phyloP scores from a whole-genome alignment of 75 land plant genomes.

The Pinus taeda region DNA sequence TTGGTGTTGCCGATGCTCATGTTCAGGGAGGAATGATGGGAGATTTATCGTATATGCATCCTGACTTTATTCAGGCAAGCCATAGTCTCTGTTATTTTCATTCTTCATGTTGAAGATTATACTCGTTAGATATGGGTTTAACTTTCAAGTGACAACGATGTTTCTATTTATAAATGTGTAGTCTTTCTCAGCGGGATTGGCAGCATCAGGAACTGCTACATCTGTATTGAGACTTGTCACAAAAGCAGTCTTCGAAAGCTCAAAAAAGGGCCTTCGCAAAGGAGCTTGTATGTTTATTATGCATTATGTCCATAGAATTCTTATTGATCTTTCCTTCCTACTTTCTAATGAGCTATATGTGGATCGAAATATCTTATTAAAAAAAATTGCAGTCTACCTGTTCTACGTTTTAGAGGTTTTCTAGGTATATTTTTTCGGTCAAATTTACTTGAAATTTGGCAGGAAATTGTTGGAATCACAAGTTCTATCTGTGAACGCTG shows the following conservation, averaged over 20 bases:
- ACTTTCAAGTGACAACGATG: neutral
- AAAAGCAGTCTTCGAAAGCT: conserved; percentile 45
- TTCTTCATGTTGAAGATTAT: conserved; percentile 4
- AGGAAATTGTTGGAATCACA: neutral
- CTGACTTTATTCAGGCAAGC: conserved; percentile 85
- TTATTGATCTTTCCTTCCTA: neutral
- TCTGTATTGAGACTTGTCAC: conserved; percentile 85
- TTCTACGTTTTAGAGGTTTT: too few species aligned
- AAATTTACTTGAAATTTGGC: too few species aligned
- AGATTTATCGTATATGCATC: conserved; percentile 85
- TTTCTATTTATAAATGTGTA: conserved; percentile 19
- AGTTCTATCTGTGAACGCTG: too few species aligned
- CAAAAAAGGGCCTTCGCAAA: conserved; percentile 41
- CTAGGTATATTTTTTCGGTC: too few species aligned
- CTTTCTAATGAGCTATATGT: too few species aligned
- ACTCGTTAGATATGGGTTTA: neutral
- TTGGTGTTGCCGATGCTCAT: conserved; percentile 92
- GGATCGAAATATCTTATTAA: too few species aligned
- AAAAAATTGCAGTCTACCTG: too few species aligned
- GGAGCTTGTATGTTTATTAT: conserved; percentile 37
- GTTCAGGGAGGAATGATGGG: conserved; percentile 97
- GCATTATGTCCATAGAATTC: neutral
- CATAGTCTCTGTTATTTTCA: neutral
- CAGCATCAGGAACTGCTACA: conserved; percentile 92
- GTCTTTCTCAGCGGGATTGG: conserved; percentile 93